These are phyloP conservation scores for Draba incana DNA, from an alignment of 345 rosid species.

Conservation along the genomic window DNA sequence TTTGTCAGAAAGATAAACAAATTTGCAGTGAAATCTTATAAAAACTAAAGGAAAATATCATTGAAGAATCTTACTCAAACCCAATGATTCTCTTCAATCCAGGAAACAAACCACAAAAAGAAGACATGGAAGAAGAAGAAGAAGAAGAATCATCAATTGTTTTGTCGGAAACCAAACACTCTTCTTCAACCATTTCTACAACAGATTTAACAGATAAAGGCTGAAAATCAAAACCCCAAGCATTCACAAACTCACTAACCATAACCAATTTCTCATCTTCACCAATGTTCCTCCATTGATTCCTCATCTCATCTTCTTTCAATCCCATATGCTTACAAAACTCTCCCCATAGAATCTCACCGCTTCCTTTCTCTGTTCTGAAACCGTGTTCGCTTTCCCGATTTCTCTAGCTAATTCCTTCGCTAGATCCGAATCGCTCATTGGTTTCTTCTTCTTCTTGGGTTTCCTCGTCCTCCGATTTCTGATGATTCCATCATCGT, in stretches of 20 bases:
- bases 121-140: slow-evolving; percentile 22
- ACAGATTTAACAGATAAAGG: slow-evolving; percentile 76
- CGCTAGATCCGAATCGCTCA: slow-evolving; percentile 56
- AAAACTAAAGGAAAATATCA: too few relatives aligned
- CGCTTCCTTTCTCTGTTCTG: slow-evolving; percentile 61
- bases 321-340: slow-evolving; percentile 51
- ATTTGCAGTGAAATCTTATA: too few relatives aligned
- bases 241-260: slow-evolving; percentile 57
- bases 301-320: slow-evolving; percentile 55
- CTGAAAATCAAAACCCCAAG: slow-evolving; percentile 65
- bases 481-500: slow-evolving; percentile 25
- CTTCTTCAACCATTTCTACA: slow-evolving; percentile 70
- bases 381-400: slow-evolving; percentile 55
- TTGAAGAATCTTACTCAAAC: slow-evolving; percentile 39
- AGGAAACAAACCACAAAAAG: slow-evolving; percentile 50
- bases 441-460: slow-evolving; percentile 28
- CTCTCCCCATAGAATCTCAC: slow-evolving; percentile 66
- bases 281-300: slow-evolving; percentile 58
- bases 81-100: slow-evolving; percentile 70
- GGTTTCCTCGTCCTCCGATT: slow-evolving; percentile 32
- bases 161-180: slow-evolving; percentile 50
- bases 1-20: too few relatives aligned
- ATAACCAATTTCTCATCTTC: slow-evolving; percentile 61
- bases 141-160: slow-evolving; percentile 18
- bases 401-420: slow-evolving; percentile 60